phyloP scores from a whole-genome alignment of 2,329 filamentous ascomycete species.

The Samsoniella hepiali region DNA sequence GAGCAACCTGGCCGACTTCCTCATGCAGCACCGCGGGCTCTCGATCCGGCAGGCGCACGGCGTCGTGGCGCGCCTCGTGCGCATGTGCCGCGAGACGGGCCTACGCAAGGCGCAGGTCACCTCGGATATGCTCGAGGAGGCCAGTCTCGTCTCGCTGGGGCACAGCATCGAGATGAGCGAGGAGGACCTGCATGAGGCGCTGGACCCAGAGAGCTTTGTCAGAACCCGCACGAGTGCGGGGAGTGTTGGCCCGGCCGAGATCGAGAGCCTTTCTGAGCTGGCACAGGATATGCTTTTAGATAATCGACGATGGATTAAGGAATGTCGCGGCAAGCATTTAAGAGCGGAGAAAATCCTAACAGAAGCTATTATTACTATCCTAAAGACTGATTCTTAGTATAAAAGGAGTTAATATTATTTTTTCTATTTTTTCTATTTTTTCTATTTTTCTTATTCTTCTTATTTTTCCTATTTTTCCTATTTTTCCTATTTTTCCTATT shows the following conservation, averaged over 20 bases:
- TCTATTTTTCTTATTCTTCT: too few species aligned
- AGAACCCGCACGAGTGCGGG: slow-evolving; percentile 14
- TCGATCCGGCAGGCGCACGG: slow-evolving; percentile 19
- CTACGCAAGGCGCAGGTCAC: slow-evolving; percentile 6
- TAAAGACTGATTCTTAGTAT: not conserved
- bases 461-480: too few species aligned
- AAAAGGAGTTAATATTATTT: not conserved
- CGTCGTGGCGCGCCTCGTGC: slow-evolving; percentile 17
- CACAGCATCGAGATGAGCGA: slow-evolving; percentile 5
- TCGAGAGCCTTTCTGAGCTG: not conserved
- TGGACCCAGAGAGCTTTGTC: slow-evolving; percentile 18
- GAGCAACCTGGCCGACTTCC: slow-evolving; percentile 17
- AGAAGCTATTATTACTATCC: not conserved
- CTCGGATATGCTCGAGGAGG: slow-evolving; percentile 5
- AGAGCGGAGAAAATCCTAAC: not conserved
- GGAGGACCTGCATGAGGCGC: slow-evolving; percentile 10
- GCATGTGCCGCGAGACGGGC: slow-evolving; percentile 12
- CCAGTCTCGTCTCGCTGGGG: slow-evolving; percentile 8
- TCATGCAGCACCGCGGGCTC: slow-evolving; percentile 17
- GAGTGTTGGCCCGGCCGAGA: slow-evolving; percentile 13
- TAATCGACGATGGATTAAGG: slow-evolving; percentile 7
- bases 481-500: too few species aligned
- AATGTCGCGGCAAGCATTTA: slow-evolving; percentile 7
- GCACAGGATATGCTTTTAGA: slow-evolving; percentile 13
- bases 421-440: not conserved